These are phyloP conservation scores for Aurifilum marmelostoma DNA, from an alignment of 2,329 filamentous ascomycete genomes.

Conservation along the genomic window DNA sequence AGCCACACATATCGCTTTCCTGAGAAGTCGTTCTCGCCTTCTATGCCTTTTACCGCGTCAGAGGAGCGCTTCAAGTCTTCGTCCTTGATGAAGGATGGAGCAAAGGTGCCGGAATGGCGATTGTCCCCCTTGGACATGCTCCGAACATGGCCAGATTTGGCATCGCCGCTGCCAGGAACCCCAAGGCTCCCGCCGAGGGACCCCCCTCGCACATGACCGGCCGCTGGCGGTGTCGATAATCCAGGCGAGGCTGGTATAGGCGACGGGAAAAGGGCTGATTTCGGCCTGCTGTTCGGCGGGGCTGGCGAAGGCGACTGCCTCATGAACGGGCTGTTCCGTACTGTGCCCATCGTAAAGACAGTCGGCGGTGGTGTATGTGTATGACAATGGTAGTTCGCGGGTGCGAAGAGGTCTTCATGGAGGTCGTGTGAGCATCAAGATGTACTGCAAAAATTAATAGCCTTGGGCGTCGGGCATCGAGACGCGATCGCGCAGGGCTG, in stretches of 20 bases:
- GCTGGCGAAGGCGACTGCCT: conserved; percentile 70
- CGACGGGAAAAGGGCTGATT: conserved; percentile 72
- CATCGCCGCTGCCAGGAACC: conserved; percentile 22
- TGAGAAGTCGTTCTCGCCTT: conserved; percentile 98
- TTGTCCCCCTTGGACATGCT: conserved; percentile 67
- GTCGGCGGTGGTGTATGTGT: background rate
- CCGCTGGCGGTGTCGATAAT: conserved; percentile 7
- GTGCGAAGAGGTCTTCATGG: conserved; percentile 20
- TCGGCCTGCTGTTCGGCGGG: conserved; percentile 63
- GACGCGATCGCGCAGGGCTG: conserved; percentile 20
- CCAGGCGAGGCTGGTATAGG: conserved; percentile 35
- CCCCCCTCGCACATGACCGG: conserved; percentile 20
- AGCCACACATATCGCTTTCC: conserved; percentile 99
- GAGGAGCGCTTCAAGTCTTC: conserved; percentile 69
- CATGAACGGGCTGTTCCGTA: conserved; percentile 80
- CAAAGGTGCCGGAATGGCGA: conserved; percentile 79
- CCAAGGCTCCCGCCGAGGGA: conserved; percentile 21
- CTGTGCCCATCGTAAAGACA: conserved; percentile 45
- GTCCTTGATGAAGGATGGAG: conserved; percentile 91
- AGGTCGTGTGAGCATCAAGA: conserved; percentile 29
- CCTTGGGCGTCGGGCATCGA: conserved; percentile 7
- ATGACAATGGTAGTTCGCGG: conserved; percentile 1
- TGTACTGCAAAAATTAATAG: conserved; percentile 1
- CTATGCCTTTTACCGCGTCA: conserved; percentile 71
- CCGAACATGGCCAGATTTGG: conserved; percentile 45